These are phyloP conservation scores for Magnusiomyces tetraspermus DNA, from an alignment of 1,139 yeast genomes.

Conservation along the genomic window DNA sequence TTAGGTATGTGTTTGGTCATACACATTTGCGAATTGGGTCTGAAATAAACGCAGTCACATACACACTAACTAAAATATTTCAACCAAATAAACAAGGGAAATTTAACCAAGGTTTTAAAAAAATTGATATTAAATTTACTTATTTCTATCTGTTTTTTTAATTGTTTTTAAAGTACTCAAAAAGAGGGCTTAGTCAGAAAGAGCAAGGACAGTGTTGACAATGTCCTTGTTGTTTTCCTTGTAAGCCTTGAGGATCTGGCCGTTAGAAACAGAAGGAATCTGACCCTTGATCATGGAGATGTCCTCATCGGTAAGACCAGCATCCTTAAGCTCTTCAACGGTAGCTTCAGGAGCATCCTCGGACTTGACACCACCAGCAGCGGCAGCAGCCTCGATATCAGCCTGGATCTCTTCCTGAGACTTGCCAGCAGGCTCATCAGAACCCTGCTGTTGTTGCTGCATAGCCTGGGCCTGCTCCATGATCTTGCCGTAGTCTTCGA, in stretches of 20 bases:
- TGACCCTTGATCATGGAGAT: conserved; percentile 80
- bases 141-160: neutral
- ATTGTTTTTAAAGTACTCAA: neutral
- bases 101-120: no score
- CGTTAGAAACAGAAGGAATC: conserved; percentile 74
- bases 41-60: no score
- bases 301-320: conserved; percentile 73
- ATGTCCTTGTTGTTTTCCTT: conserved; percentile 85
- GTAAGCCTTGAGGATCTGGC: conserved; percentile 71
- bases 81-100: no score
- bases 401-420: conserved; percentile 55
- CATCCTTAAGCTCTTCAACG: conserved; percentile 64
- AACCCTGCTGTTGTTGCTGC: neutral
- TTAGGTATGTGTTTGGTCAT: no score
- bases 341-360: conserved; percentile 40
- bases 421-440: conserved; percentile 20
- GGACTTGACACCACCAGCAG: conserved; percentile 31
- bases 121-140: neutral
- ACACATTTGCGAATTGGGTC: no score
- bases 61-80: no score
- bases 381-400: conserved; percentile 77
- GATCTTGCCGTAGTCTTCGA: conserved; percentile 25
- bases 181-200: conserved; percentile 37
- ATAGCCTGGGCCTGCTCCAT: conserved; percentile 3
- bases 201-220: conserved; percentile 91